Percentiles rank a stretch among this genome's conserved stretches.
phyloP scores from a whole-genome alignment of 306 rosid species.

The Rosa persica region DNA sequence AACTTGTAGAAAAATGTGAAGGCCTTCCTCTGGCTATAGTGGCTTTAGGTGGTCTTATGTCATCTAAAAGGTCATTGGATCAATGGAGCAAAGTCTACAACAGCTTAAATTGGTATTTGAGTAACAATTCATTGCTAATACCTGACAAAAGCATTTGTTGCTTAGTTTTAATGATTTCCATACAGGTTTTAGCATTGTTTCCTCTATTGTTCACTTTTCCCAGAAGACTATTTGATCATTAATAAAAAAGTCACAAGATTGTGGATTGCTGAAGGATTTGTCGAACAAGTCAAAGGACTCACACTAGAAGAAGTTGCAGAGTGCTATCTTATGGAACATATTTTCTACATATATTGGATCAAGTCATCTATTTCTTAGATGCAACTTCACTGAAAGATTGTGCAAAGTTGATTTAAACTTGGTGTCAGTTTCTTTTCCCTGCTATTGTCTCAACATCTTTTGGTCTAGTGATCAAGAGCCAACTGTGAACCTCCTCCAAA shows the following conservation, averaged over 20 bases:
- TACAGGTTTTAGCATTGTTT: slow-evolving; percentile 16
- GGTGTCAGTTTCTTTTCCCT: no score
- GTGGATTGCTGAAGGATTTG: slow-evolving; percentile 25
- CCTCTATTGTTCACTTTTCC: slow-evolving; percentile 19
- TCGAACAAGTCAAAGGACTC: not conserved
- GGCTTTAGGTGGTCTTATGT: slow-evolving; percentile 25
- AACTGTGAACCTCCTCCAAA: no score
- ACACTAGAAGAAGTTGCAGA: slow-evolving; percentile 10
- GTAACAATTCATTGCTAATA: not conserved
- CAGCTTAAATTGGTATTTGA: not conserved
- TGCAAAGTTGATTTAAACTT: no score
- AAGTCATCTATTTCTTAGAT: no score
- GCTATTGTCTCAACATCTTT: no score
- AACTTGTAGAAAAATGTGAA: slow-evolving; percentile 17
- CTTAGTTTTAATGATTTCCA: slow-evolving; percentile 16
- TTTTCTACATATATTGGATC: no score
- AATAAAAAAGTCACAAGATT: not conserved
- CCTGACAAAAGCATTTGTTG: not conserved
- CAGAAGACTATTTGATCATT: slow-evolving; percentile 15
- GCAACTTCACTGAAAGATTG: no score
- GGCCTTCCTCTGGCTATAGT: slow-evolving; percentile 28
- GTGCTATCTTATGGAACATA: slow-evolving; percentile 13
- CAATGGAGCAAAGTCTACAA: slow-evolving; percentile 18
- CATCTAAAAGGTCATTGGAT: slow-evolving; percentile 17
- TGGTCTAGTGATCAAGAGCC: no score